These are phyloP conservation scores for Microstroma glucosiphilum DNA, from an alignment of 1,284 basidiomycete genomes.

Conservation along the genomic window DNA sequence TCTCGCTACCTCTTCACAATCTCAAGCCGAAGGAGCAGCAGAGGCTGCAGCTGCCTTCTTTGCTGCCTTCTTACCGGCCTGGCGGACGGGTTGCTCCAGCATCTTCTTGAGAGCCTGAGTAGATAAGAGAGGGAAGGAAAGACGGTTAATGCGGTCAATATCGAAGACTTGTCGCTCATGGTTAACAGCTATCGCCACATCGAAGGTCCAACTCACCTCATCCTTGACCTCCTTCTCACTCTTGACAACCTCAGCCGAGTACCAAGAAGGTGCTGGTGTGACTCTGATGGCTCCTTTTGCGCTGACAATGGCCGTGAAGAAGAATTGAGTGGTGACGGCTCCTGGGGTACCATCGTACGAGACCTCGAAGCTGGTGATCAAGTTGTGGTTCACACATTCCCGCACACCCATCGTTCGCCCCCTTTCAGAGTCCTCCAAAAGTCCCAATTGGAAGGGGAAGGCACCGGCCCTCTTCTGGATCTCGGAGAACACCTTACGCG, in stretches of 20 bases:
- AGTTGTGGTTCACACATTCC: conserved; percentile 86
- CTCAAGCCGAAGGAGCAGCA: too few relatives aligned
- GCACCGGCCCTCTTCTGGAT: conserved; percentile 95
- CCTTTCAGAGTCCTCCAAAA: conserved; percentile 82
- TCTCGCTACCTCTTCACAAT: too few relatives aligned
- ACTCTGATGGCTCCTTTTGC: conserved; percentile 70
- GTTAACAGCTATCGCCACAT: too few relatives aligned
- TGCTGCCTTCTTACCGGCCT: conserved; percentile 12
- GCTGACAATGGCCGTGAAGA: conserved; percentile 86
- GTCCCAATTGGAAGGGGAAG: conserved; percentile 94
- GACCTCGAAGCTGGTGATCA: conserved; percentile 84
- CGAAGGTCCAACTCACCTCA: conserved; percentile 20
- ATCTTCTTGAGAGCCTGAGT: conserved; percentile 9
- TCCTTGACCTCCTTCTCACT: conserved; percentile 57
- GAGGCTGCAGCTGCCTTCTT: conserved; percentile 10
- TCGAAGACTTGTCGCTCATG: too few relatives aligned
- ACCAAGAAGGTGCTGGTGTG: conserved; percentile 82
- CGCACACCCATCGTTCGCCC: conserved; percentile 87
- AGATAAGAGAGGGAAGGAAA: too few relatives aligned
- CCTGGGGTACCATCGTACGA: conserved; percentile 34
- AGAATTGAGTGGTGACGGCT: conserved; percentile 66
- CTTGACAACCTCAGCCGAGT: conserved; percentile 81
- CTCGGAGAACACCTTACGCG: conserved; percentile 86
- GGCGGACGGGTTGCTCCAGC: conserved; percentile 9
- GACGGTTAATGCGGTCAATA: too few relatives aligned